Percentiles rank a stretch among this genome's conserved stretches.
These are phyloP conservation scores for Mentha longifolia DNA, from an alignment of 257 asterid genomes.

Conservation along the genomic window DNA sequence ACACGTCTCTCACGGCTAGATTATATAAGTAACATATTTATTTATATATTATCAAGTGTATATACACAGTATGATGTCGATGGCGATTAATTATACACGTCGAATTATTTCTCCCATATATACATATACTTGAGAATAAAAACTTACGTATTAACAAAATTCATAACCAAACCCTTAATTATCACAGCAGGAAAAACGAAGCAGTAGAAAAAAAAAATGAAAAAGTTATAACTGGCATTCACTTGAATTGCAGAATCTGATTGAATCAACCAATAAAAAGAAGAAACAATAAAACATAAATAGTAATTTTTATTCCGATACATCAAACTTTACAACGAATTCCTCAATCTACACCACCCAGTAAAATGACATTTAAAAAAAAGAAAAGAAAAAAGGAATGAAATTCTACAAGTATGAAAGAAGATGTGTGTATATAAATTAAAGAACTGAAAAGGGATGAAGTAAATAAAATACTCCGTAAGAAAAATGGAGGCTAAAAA, in stretches of 20 bases:
- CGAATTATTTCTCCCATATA: too few relatives aligned
- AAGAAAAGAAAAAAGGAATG: not conserved
- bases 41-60: too few relatives aligned
- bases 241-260: not conserved
- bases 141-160: not conserved
- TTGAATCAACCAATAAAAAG: not conserved
- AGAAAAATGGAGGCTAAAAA: constrained; percentile 38
- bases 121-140: too few relatives aligned
- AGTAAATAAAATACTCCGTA: too few relatives aligned
- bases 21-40: too few relatives aligned
- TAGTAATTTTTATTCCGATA: not conserved
- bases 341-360: not conserved
- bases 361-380: not conserved
- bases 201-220: too few relatives aligned
- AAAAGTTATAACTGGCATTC: not conserved
- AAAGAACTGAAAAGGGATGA: not conserved
- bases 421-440: not conserved
- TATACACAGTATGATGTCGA: too few relatives aligned
- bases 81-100: too few relatives aligned
- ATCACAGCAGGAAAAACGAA: too few relatives aligned
- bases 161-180: not conserved
- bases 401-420: not conserved
- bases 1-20: too few relatives aligned
- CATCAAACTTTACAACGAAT: constrained; percentile 18
- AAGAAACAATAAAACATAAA: constrained; percentile 11